Percentiles rank a stretch among this genome's conserved stretches.
phyloP scores from a whole-genome alignment of 352 stramenopile species.

The Phytophthora colocasiae region DNA sequence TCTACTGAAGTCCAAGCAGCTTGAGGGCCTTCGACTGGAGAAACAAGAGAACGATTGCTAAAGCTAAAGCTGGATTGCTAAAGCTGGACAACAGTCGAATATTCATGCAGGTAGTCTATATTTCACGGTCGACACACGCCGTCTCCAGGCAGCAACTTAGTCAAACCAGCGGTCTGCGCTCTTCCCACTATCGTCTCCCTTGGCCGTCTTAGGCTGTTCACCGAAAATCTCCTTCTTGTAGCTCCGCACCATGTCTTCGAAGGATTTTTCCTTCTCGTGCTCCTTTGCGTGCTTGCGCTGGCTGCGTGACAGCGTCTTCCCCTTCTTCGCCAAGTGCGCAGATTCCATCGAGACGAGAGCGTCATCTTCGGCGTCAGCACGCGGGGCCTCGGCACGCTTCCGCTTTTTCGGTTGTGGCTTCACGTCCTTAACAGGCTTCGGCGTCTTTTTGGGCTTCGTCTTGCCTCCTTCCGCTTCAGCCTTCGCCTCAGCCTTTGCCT shows the following conservation, averaged over 20 bases:
- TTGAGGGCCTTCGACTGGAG: no score
- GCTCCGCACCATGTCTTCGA: slow-evolving; percentile 76
- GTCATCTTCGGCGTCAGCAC: slow-evolving; percentile 33
- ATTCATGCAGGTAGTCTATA: slow-evolving; percentile 22
- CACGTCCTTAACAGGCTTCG: slow-evolving; percentile 37
- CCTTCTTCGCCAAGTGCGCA: slow-evolving; percentile 34
- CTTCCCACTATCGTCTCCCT: slow-evolving; percentile 25
- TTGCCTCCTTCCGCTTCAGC: slow-evolving; percentile 24
- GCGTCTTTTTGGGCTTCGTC: slow-evolving; percentile 45
- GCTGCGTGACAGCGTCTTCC: slow-evolving; percentile 66
- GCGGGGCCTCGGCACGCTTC: slow-evolving; percentile 35
- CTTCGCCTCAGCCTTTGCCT: slow-evolving; percentile 39
- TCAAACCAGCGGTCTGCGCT: slow-evolving; percentile 75
- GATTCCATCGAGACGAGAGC: slow-evolving; percentile 26
- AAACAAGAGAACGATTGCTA: slow-evolving; percentile 10
- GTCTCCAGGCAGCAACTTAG: slow-evolving; percentile 37
- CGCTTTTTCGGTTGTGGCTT: slow-evolving; percentile 56
- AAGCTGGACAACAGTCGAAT: slow-evolving; percentile 8
- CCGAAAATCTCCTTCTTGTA: slow-evolving; percentile 91
- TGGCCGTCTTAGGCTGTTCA: slow-evolving; percentile 35
- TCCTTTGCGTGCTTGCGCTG: slow-evolving; percentile 72
- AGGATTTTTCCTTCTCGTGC: slow-evolving; percentile 68
- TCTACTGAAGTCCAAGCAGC: neutral
- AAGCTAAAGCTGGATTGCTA: slow-evolving; percentile 1
- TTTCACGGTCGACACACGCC: slow-evolving; percentile 9